phyloP scores from a whole-genome alignment of 441 rosid genomes.

The Gossypium schwendimanii region DNA sequence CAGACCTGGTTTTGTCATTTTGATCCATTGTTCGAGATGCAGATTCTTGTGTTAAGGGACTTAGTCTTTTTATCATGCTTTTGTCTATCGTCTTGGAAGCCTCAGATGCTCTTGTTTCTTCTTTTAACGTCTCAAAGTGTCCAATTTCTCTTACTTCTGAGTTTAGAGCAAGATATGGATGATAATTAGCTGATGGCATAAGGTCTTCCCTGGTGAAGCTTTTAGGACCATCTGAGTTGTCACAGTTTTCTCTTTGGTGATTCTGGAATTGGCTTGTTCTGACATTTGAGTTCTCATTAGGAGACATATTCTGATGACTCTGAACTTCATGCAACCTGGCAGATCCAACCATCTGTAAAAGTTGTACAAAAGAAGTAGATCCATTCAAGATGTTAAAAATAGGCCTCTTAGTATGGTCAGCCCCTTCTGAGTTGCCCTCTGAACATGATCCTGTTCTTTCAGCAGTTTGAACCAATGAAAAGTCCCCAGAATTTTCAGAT shows the following conservation, averaged over 20 bases:
- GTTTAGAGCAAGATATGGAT: conserved; percentile 25
- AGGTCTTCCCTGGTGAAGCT: conserved; percentile 22
- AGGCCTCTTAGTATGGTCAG: conserved; percentile 22
- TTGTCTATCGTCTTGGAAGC: conserved; percentile 19
- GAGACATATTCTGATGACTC: conserved; percentile 17
- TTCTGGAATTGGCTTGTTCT: conserved; percentile 16
- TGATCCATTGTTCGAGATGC: conserved; percentile 21
- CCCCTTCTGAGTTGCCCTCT: conserved; percentile 41
- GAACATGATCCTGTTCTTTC: conserved; percentile 49
- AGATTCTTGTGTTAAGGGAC: conserved; percentile 22
- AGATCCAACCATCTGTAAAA: conserved; percentile 40
- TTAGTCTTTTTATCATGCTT: conserved; percentile 21
- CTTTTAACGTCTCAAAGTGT: conserved; percentile 21
- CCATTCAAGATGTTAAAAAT: conserved; percentile 19
- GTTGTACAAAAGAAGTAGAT: conserved; percentile 47
- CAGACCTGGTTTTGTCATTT: conserved; percentile 17
- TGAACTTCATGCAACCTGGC: conserved; percentile 25
- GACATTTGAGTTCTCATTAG: conserved; percentile 25
- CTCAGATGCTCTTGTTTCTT: conserved; percentile 25
- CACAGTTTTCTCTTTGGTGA: conserved; percentile 16
- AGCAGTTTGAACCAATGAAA: conserved; percentile 32
- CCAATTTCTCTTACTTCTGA: conserved; percentile 23
- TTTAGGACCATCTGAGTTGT: conserved; percentile 23
- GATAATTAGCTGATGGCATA: conserved; percentile 23
- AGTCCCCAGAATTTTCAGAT: conserved; percentile 38